Conservation (phyloP, 2,329 filamentous ascomycete genomes). For the Geosmithia flava region DNA sequence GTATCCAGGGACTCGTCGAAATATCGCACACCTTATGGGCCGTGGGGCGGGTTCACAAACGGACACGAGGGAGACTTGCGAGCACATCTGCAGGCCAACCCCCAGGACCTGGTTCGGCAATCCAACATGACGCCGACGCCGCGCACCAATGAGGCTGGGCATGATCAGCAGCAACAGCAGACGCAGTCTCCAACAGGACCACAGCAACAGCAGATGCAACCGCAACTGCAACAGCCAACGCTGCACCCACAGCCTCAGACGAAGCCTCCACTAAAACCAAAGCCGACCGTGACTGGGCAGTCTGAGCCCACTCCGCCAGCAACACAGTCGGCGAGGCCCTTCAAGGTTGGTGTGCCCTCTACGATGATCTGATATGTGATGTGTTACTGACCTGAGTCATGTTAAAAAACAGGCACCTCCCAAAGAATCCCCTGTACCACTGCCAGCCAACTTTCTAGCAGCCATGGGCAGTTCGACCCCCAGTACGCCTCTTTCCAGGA, state of each 20-base stretch:
- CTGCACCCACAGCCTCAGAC: background rate
- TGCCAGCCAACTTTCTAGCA: conserved; percentile 29
- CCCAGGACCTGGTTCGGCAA: conserved; percentile 15
- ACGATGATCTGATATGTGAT: background rate
- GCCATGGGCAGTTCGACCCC: conserved; percentile 17
- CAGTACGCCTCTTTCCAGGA: background rate
- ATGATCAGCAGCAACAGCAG: background rate
- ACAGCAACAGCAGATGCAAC: background rate
- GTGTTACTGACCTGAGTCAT: background rate
- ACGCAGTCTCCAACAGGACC: background rate
- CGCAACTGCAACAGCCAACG: background rate
- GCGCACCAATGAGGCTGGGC: background rate
- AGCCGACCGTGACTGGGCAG: too few relatives aligned
- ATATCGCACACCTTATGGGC: conserved; percentile 48
- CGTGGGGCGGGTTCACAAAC: conserved; percentile 46
- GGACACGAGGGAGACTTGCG: conserved; percentile 42
- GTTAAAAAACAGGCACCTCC: conserved; percentile 2
- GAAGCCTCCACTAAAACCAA: background rate
- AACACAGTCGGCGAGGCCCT: background rate
- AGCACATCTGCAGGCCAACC: conserved; percentile 27
- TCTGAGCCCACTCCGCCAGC: background rate
- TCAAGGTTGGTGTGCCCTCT: background rate
- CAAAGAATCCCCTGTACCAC: conserved; percentile 30
- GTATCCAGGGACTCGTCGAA: conserved; percentile 34
- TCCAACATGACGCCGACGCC: conserved; percentile 5